Percentiles rank a stretch among this genome's conserved stretches.
These are phyloP conservation scores for Canna indica DNA, from an alignment of 176 grass and related monocot genomes.

Conservation along the genomic window DNA sequence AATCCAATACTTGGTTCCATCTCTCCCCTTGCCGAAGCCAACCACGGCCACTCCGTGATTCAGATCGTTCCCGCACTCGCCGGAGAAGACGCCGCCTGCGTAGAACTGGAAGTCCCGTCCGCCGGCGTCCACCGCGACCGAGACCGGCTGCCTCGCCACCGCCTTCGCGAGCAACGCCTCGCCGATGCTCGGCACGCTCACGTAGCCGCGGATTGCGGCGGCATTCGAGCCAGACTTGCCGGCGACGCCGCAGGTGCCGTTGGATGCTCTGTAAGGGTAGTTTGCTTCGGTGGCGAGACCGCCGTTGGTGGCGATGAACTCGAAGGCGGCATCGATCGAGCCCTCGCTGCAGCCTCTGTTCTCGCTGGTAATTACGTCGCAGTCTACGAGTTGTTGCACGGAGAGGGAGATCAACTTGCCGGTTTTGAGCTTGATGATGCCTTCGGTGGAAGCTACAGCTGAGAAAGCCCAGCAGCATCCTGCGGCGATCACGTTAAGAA, in stretches of 20 bases:
- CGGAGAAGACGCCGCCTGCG: conserved; percentile 31
- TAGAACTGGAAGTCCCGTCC: conserved; percentile 50
- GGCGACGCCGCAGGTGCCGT: neutral
- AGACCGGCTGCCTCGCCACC: conserved; percentile 33
- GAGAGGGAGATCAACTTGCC: conserved; percentile 13
- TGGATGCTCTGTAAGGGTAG: conserved; percentile 11
- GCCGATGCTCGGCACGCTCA: conserved; percentile 30
- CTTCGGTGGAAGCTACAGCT: conserved; percentile 17
- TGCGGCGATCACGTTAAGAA: neutral
- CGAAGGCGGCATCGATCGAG: neutral
- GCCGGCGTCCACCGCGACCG: conserved; percentile 32
- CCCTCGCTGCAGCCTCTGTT: neutral
- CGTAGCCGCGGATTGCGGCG: conserved; percentile 36
- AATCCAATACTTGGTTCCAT: conserved; percentile 36
- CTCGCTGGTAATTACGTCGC: neutral
- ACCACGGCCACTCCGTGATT: conserved; percentile 41
- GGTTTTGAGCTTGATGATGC: conserved; percentile 10
- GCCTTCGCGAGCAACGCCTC: conserved; percentile 29
- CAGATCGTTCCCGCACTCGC: conserved; percentile 35
- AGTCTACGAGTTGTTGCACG: conserved; percentile 25
- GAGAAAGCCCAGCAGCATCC: conserved; percentile 27
- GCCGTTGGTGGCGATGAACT: conserved; percentile 9
- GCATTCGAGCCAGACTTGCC: neutral
- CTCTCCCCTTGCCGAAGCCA: conserved; percentile 28
- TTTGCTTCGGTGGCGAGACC: neutral